Evolutionary conservation across 2,329 filamentous ascomycete species (phyloP).

Genomic region (Ascocoryne sarcoides): DNA sequence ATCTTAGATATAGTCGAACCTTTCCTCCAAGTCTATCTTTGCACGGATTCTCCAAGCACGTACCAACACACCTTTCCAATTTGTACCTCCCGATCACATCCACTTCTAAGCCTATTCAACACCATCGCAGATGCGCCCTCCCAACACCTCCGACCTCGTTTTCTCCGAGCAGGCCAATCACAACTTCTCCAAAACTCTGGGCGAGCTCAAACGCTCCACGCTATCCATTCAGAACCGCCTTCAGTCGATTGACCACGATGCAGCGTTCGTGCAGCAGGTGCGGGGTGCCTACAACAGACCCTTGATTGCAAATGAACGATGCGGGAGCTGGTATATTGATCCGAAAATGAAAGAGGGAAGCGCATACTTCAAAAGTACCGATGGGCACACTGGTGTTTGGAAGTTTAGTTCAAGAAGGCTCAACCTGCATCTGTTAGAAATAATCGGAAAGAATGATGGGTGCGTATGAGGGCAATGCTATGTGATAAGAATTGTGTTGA

Average conservation of each 20-base stretch:
- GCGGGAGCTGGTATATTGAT: constrained; percentile 88
- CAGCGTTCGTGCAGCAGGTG: constrained; percentile 60
- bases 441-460: constrained; percentile 61
- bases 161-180: constrained; percentile 44
- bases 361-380: constrained; percentile 96
- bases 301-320: constrained; percentile 85
- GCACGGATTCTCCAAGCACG: no score
- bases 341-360: constrained; percentile 57
- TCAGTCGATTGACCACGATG: constrained; percentile 67
- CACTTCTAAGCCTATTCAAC: no score
- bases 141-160: constrained; percentile 36
- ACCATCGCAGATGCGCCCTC: constrained; percentile 31
- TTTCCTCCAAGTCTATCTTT: no score
- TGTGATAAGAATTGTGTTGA: not conserved
- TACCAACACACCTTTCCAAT: no score
- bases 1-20: no score
- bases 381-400: constrained; percentile 89
- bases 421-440: constrained; percentile 70
- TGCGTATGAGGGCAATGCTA: constrained; percentile 31
- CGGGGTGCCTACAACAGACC: constrained; percentile 50
- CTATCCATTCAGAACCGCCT: constrained; percentile 77
- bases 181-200: constrained; percentile 60
- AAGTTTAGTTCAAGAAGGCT: constrained; percentile 75
- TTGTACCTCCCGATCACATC: no score
- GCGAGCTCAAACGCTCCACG: constrained; percentile 65